Evolutionary conservation across 148 eudicot species (phyloP), one percentile per base, ranked within the genome.

Genomic region (Rhododendron vialii): DNA sequence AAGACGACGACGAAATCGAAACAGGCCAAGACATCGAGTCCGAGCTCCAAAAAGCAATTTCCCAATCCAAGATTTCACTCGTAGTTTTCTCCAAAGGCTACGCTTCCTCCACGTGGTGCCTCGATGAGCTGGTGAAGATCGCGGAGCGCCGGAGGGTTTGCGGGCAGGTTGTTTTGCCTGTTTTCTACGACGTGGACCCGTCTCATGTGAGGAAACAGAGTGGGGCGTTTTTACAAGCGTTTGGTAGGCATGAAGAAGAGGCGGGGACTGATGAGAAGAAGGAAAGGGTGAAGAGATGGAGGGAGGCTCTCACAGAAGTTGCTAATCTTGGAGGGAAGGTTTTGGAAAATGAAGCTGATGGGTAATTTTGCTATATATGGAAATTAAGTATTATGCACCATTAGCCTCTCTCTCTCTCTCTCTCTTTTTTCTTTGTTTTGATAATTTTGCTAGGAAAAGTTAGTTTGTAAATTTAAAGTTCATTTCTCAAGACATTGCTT

Each of bases 171-270:
- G 24, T 53, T 51, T 38, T 81, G 24, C 83, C 83, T 14, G 65
- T 81, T 14, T 81, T 81, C 83, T 81, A 81, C 26, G 83, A 81
- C 28, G 83, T 81, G 61, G 63, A 51, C 51, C 83, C 83, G 22
- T 48, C 65, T 26, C 36, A 81, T 3, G 83, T 81, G 9, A 81
- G 83, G 61, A 26, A 28, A 4, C 83, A 81, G 45, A 28, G 36
- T 81, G 83, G 83, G 36, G 12, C 8, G 2, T 81, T 81, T 55
- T 57, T 3, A 3, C 63, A 81, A 51, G 83, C 83, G 33, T 81
- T 81, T 26, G 65, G 18, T 28, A 14, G 83, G 28, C 63, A 81
- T 81, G 67, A 81, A 30, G 83, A 81, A 43, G 81, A 38, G 80
- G 45, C 48, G 48, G 80, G 2, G 26, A 76, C 80, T 9, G 80